phyloP scores from a whole-genome alignment of 768 basidiomycete genomes.

The Hericium erinaceus region DNA sequence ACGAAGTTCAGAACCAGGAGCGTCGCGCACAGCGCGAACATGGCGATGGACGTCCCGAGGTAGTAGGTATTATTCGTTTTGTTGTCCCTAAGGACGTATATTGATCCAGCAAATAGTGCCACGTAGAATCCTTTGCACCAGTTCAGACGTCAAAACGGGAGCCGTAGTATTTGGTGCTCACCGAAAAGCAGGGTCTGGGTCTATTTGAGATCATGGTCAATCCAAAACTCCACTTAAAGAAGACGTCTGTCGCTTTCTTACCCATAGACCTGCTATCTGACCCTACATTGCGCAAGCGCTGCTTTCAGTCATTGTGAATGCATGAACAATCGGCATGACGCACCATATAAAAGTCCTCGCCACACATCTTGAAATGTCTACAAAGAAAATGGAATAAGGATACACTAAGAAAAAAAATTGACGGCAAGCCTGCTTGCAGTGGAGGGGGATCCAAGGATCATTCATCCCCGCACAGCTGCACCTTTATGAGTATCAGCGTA shows the following conservation, averaged over 20 bases:
- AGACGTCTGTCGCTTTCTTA: not conserved
- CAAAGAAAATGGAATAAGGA: not conserved
- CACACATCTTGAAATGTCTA: not conserved
- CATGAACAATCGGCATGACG: not conserved
- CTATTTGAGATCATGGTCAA: not conserved
- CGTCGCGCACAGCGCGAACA: not conserved
- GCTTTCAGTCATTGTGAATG: not conserved
- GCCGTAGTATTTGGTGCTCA: not conserved
- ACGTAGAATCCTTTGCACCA: not conserved
- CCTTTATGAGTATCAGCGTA: no score
- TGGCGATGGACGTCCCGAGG: not conserved
- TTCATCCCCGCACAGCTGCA: no score
- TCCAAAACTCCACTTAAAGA: not conserved
- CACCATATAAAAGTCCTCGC: not conserved
- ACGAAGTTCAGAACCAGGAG: not conserved
- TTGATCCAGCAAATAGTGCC: not conserved
- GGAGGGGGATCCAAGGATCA: no score
- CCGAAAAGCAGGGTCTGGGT: not conserved
- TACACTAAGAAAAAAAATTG: no score
- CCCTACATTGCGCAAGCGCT: not conserved
- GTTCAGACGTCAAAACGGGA: not conserved
- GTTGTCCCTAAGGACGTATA: not conserved
- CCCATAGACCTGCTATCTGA: not conserved
- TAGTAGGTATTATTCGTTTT: not conserved
- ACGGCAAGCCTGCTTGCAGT: no score